Evolutionary conservation across 768 basidiomycete species (phyloP), one percentile per base, ranked within the genome.

Genomic region (Hemileccinum rubropunctum): DNA sequence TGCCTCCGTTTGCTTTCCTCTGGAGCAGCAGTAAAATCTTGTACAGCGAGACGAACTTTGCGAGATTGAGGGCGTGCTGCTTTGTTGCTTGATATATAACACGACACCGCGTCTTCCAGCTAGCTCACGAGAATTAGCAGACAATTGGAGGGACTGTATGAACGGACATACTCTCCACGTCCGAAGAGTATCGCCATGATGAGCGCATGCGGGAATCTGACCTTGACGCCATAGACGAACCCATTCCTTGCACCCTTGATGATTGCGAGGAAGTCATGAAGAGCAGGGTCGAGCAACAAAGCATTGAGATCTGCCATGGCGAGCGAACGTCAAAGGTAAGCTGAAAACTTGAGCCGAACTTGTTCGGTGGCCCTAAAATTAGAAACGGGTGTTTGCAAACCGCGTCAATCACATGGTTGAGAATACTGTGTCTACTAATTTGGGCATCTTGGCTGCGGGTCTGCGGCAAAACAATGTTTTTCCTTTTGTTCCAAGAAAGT

Each of bases 131-230:
- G 42, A 20, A 45, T 57, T 18, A 58, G 47, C 26, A 50, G 46
- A 48, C 54, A 43, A 23, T 32, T 35, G 40, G 42, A 28, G 17
- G 30, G 34, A 42, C 6, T 14, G 33, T 33, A 38, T 13, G 30
- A 18, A 45, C 23, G 10, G 5, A 81, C 91, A 68, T 59, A 97
- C 92, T 89, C 82, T 73, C 93, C 93, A 42, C 86, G 80, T 28
- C 93, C 92, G 62, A 98, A 98, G 36, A 98, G 75, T 52, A 97
- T 80, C 20, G 93, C 88, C 95, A 98, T 98, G 43, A 98, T 86
- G 26, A 98, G 74, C 1, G 95, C 95, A 78, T 98, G 95, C 34
- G 95, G 95, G 61, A 95, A 95, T 37, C 93, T 76, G 54, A 95
- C 87, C 71, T 93, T 92, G 58, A 86, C 88, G 33, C 91, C 91